Base-by-base conservation (phyloP, 805 yeast genomes). In the Candida stauntonica region DNA sequence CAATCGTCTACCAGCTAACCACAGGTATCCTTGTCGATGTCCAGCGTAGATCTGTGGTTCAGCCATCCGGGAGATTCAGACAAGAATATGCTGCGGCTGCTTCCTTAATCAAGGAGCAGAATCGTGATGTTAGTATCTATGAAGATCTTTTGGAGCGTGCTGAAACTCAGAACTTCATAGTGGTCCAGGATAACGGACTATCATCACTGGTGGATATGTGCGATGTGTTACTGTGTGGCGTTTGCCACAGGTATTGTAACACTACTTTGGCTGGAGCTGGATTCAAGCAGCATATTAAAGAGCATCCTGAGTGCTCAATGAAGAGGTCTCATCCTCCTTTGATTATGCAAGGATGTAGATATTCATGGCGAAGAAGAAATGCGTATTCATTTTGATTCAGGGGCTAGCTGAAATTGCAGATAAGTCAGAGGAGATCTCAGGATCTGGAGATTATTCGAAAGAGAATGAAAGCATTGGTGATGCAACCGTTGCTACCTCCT, bases 221-320 rank as follows among this genome's bases (percentile, higher is more conserved):
- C 18, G 27, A 21, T n/a, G 40, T 37, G 21, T 28, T 19, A 13
- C 7, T 37, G 28, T 37, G 40, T 27, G 40, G 36, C 5, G 29
- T 17, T 12, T 37, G 40, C 17, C 17, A 28, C 28, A 32, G 31
- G 29, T 37, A 37, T 17, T 37, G 40, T 29, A 37, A 37, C 33
- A 37, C 40, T 5, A 23, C 40, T 2, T 11, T 27, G 5, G 5
- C 5, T 3, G 40, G 40, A 9, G 29, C 26, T n/a, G 33, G 35
- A 7, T 37, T 31, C 40, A 27, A 28, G 17, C 26, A 31, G 12
- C 40, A 37, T 19, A n/a, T n/a, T 16, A 19, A 37, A 17, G n/a
- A n/a, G 19, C 19, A 16, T 15, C 21, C 27, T 2, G 26, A n/a
- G 27, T 31, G 40, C n/a, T 16, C 31, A 4, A 7, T 20, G 8